Evolutionary conservation across 2,329 filamentous ascomycete genomes (phyloP), one percentile per base, ranked within the genome.

Genomic region (Didymella segeticola): DNA sequence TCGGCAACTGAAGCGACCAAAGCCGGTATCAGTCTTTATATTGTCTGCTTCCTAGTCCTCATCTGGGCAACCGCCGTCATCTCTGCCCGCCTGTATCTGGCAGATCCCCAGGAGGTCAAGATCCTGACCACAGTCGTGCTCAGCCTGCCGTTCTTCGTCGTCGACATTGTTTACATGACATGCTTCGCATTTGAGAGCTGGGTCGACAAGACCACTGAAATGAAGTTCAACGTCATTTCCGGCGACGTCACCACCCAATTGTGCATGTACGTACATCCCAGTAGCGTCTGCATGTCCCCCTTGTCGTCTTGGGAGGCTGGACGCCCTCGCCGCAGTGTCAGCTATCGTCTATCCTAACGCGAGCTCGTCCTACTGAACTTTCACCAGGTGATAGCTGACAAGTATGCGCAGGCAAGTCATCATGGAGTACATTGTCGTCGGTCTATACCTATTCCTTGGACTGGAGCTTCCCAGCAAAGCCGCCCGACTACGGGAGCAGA

Each of bases 141-240:
- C 22, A 73, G 71, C 39, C 56, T 73, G 19, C 71, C 70, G 1
- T 73, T 73, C 51, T 73, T 72, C 38, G 58, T 73, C 19, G 70
- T 72, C 34, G 67, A 73, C 38, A 65, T 73, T 22, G 69, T 73
- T 17, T 73, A 73, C 48, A 73, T 73, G 69, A 73, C 72, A 67
- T 72, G 69, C 41, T 73, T 73, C 45, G 71, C 71, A 5, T 73
- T 70, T 22, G 70, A 73, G 41, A 57, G 57, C 17, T 62, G 67
- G 54, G 46, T 42, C 6, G 51, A 57, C 41, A 42, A 53, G 6
- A 42, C 57, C 14, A 54, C 60, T 2, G 42, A 39, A 3, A 64
- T 67, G 58, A 54, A 54, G 9, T 73, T 73, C 62, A 73, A 73
- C 53, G 70, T 73, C 37, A 73, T 73, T 37, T 72, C 69, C 41